phyloP scores from a whole-genome alignment of 306 rosid genomes.

The Aeschynomene evenia region DNA sequence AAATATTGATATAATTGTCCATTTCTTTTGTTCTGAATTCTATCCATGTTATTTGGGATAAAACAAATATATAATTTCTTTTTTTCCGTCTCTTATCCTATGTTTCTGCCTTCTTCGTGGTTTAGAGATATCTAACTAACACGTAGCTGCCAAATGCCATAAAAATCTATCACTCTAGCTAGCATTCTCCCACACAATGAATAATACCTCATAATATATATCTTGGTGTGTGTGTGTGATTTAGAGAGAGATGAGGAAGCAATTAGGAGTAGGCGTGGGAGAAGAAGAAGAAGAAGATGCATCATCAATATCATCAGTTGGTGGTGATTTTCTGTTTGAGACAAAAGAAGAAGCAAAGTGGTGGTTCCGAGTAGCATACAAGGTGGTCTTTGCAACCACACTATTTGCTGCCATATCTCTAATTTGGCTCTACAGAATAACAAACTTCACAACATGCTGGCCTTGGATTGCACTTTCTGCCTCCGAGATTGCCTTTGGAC shows the following conservation, averaged over 20 bases:
- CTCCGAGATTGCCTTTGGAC: constrained; percentile 44
- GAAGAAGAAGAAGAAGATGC: too few species aligned
- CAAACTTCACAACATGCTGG: constrained; percentile 30
- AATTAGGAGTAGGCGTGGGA: background rate
- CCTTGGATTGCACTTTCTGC: constrained; percentile 41
- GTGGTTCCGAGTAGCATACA: constrained; percentile 30
- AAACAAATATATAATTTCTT: too few species aligned
- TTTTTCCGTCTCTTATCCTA: too few species aligned
- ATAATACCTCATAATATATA: too few species aligned
- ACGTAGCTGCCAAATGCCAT: too few species aligned
- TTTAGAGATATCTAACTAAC: too few species aligned
- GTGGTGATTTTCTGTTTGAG: constrained; percentile 35
- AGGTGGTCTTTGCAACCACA: constrained; percentile 37
- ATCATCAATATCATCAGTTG: too few species aligned
- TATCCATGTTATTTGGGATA: too few species aligned
- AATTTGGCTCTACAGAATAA: constrained; percentile 56
- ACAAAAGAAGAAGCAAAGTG: constrained; percentile 38
- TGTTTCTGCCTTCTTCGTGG: too few species aligned
- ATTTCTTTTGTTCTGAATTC: too few species aligned
- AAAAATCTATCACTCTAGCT: too few species aligned
- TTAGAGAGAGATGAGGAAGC: background rate
- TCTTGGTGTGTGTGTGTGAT: background rate
- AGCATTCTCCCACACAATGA: background rate
- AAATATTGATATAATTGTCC: too few species aligned
- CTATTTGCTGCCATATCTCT: constrained; percentile 38